These are phyloP conservation scores for Daldinia bambusicola DNA, from an alignment of 495 filamentous ascomycete species.

Conservation along the genomic window DNA sequence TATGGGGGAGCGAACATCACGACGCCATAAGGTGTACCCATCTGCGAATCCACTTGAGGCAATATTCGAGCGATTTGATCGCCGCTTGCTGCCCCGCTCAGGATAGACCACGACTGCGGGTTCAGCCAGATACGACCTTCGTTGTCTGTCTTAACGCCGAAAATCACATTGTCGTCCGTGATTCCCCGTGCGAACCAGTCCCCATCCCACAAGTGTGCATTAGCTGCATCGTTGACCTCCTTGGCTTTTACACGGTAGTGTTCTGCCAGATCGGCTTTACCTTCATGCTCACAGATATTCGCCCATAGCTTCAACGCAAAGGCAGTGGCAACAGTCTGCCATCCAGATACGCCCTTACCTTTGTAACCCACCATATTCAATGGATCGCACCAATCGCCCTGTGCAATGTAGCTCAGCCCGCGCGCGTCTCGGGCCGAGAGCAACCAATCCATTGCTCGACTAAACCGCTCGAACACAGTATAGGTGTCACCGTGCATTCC, in stretches of 20 bases:
- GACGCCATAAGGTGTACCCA: constrained; percentile 63
- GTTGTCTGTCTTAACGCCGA: constrained; percentile 59
- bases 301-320: constrained; percentile 64
- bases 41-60: constrained; percentile 59
- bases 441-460: constrained; percentile 65
- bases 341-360: constrained; percentile 65
- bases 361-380: constrained; percentile 70
- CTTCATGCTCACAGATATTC: constrained; percentile 59
- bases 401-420: constrained; percentile 65
- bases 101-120: constrained; percentile 64
- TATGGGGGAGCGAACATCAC: constrained; percentile 65
- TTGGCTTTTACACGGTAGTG: constrained; percentile 57
- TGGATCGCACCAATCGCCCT: constrained; percentile 69
- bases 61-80: constrained; percentile 59
- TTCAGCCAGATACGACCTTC: constrained; percentile 69
- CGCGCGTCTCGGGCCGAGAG: constrained; percentile 60
- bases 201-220: constrained; percentile 64
- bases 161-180: constrained; percentile 63
- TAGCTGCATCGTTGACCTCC: constrained; percentile 61
- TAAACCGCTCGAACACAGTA: constrained; percentile 64
- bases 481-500: constrained; percentile 54
- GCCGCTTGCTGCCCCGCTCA: constrained; percentile 59
- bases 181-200: constrained; percentile 67
- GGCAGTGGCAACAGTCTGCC: constrained; percentile 65
- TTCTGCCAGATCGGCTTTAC: constrained; percentile 51